These are phyloP conservation scores for Saturnispora quitensis DNA, from an alignment of 805 yeast genomes.

Conservation along the genomic window DNA sequence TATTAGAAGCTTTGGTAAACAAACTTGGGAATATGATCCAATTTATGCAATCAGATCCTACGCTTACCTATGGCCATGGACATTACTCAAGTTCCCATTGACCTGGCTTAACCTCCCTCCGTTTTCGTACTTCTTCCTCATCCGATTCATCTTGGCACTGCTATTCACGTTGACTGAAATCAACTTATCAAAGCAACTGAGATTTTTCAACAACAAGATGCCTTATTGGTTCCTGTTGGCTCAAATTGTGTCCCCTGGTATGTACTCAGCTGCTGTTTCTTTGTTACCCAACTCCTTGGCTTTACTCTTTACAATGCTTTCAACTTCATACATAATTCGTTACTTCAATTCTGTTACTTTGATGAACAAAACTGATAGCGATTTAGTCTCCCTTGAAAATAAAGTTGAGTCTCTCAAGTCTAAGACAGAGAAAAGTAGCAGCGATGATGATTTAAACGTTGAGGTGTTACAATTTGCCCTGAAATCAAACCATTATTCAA, in stretches of 20 bases:
- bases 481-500: constrained; percentile 9
- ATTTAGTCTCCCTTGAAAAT: constrained; percentile 14
- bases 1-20: constrained; percentile 76
- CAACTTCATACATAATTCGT: constrained; percentile 32
- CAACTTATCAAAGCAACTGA: constrained; percentile 36
- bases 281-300: constrained; percentile 77
- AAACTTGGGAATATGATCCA: constrained; percentile 96
- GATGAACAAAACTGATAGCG: constrained; percentile 11
- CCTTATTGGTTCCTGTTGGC: constrained; percentile 59
- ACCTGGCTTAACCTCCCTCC: constrained; percentile 11
- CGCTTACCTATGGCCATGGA: constrained; percentile 54
- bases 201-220: constrained; percentile 28
- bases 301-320: constrained; percentile 41
- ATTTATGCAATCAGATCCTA: constrained; percentile 81
- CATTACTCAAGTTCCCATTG: constrained; percentile 20
- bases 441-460: constrained; percentile 7
- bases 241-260: constrained; percentile 61
- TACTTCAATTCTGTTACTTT: constrained; percentile 25
- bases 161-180: constrained; percentile 44
- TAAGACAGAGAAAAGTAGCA: constrained; percentile 8
- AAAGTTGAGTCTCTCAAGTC: constrained; percentile 7
- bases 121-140: constrained; percentile 38
- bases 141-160: constrained; percentile 38
- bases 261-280: constrained; percentile 84
- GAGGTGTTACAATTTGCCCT: constrained; percentile 12